Conservation (phyloP, 441 rosid species). For the Eruca vesicaria region DNA sequence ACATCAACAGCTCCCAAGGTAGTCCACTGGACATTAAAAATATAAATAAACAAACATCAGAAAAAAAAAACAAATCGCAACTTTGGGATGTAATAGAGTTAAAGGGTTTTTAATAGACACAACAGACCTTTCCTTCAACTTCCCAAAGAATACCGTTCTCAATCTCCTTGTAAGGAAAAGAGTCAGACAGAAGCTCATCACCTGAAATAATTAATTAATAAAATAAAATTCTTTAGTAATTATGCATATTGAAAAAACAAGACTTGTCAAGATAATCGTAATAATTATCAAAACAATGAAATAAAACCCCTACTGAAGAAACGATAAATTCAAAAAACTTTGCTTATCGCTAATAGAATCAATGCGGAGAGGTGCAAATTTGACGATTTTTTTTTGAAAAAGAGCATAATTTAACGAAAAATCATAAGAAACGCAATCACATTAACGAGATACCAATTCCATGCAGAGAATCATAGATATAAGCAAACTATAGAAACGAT, state of each 20-base stretch:
- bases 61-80: slow-evolving; percentile 11
- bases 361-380: background rate
- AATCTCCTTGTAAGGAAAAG: slow-evolving; percentile 85
- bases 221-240: background rate
- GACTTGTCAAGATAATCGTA: background rate
- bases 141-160: slow-evolving; percentile 80
- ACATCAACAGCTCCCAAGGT: slow-evolving; percentile 71
- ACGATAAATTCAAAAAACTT: background rate
- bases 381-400: too few relatives aligned
- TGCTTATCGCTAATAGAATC: background rate
- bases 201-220: slow-evolving; percentile 42
- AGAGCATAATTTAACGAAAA: too few relatives aligned
- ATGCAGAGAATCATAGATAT: slow-evolving; percentile 30
- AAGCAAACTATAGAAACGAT: background rate
- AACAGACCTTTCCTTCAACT: slow-evolving; percentile 83
- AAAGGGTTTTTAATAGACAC: background rate
- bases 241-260: background rate
- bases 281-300: background rate
- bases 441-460: slow-evolving; percentile 8
- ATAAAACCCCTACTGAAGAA: background rate
- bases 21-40: slow-evolving; percentile 61
- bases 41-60: background rate
- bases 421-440: background rate
- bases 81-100: background rate
- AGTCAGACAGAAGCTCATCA: slow-evolving; percentile 95